These are phyloP conservation scores for Globisporangium barbulae DNA, from an alignment of 352 stramenopile genomes.

Conservation along the genomic window DNA sequence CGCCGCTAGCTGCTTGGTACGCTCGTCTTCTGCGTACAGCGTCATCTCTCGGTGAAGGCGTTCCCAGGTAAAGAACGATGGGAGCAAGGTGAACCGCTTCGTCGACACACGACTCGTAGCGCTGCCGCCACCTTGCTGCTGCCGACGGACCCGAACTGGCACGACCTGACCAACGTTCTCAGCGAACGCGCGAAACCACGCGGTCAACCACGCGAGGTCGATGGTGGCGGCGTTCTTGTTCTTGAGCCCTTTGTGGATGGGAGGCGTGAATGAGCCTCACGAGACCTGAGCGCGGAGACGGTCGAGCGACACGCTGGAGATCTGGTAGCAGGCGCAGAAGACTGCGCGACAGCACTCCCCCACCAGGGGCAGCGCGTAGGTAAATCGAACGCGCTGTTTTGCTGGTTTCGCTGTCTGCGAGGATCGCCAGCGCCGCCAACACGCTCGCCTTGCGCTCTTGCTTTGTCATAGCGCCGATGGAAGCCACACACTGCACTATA, in stretches of 20 bases:
- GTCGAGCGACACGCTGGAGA: slow-evolving; percentile 1
- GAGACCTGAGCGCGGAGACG: neutral
- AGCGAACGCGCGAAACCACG: slow-evolving; percentile 4
- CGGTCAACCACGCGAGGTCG: neutral
- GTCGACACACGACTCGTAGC: slow-evolving; percentile 2
- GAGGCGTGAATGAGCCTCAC: neutral
- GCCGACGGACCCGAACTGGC: neutral
- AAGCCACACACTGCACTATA: slow-evolving; percentile 1
- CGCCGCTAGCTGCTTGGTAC: neutral
- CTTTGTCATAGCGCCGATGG: neutral
- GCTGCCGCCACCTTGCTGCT: slow-evolving; percentile 3
- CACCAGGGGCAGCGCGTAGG: slow-evolving; percentile 1
- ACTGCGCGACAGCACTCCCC: neutral
- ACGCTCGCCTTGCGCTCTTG: neutral
- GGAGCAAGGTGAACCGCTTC: slow-evolving; percentile 3
- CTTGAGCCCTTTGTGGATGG: slow-evolving; percentile 3
- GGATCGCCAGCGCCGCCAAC: slow-evolving; percentile 3
- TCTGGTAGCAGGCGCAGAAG: slow-evolving; percentile 1
- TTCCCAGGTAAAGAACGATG: slow-evolving; percentile 2
- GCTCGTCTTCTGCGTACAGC: slow-evolving; percentile 2
- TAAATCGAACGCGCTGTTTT: slow-evolving; percentile 3
- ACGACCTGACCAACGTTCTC: slow-evolving; percentile 3
- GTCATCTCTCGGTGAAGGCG: slow-evolving; percentile 1
- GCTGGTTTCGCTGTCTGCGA: slow-evolving; percentile 2
- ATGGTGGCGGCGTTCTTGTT: slow-evolving; percentile 2